A percentile compares a stretch with the other conserved stretches of the same genome.
Evolutionary conservation across 1,139 yeast genomes (phyloP).

Genomic region (Saccharomyces hybrid): DNA sequence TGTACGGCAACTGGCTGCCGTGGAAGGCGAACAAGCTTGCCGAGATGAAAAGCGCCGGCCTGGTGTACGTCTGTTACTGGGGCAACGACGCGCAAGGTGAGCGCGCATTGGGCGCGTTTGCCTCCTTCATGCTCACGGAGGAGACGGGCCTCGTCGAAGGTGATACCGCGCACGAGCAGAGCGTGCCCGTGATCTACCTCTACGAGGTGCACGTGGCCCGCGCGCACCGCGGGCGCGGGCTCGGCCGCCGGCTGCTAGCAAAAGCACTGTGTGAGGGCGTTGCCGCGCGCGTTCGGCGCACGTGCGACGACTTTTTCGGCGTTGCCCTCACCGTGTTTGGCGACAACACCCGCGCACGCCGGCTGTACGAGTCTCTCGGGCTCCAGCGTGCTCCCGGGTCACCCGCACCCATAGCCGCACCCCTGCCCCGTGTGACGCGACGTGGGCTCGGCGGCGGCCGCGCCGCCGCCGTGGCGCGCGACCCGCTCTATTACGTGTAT

Average conservation of each 20-base stretch:
- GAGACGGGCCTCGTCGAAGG: slow-evolving; percentile 13
- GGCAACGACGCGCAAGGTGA: slow-evolving; percentile 1
- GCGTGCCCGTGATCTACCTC: slow-evolving; percentile 15
- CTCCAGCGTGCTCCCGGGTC: slow-evolving; percentile 18
- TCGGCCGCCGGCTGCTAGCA: slow-evolving; percentile 11
- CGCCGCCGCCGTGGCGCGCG: background rate
- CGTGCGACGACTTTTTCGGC: slow-evolving; percentile 8
- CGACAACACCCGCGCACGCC: slow-evolving; percentile 20
- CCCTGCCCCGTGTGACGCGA: no score
- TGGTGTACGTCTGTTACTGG: slow-evolving; percentile 22
- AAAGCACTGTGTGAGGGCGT: background rate
- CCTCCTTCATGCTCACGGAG: slow-evolving; percentile 24
- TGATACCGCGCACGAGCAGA: background rate
- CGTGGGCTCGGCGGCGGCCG: no score
- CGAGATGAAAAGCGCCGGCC: slow-evolving; percentile 23
- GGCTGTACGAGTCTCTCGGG: slow-evolving; percentile 18
- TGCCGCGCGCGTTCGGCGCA: background rate
- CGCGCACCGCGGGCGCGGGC: slow-evolving; percentile 11
- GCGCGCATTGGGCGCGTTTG: slow-evolving; percentile 10
- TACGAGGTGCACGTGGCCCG: slow-evolving; percentile 25
- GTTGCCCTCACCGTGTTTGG: slow-evolving; percentile 28
- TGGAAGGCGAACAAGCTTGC: slow-evolving; percentile 23
- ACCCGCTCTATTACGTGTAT: slow-evolving; percentile 1
- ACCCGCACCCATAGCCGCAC: slow-evolving; percentile 7
- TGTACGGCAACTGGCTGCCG: slow-evolving; percentile 16